A percentile compares a stretch with the other conserved stretches of the same genome.
Conservation (phyloP, 805 yeast genomes). For the Debaryomyces prosopidis region DNA sequence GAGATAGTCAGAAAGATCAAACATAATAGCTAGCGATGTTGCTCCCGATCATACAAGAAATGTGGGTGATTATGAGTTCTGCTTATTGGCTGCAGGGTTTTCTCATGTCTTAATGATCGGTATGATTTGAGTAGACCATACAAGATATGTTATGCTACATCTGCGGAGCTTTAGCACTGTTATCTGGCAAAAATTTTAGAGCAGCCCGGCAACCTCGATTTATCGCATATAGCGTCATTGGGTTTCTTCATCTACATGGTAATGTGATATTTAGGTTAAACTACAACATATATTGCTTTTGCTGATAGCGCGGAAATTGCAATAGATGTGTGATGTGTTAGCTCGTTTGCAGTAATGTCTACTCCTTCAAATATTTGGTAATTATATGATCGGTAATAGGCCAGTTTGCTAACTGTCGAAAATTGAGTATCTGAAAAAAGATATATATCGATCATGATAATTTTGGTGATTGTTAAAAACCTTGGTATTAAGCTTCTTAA, state of each 20-base stretch:
- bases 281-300: constrained; percentile 66
- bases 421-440: constrained; percentile 55
- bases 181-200: no score
- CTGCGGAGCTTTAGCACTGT: no score
- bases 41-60: no score
- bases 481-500: constrained; percentile 53
- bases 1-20: no score
- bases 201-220: no score
- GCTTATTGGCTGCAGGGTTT: no score
- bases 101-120: no score
- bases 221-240: constrained; percentile 67
- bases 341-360: constrained; percentile 67
- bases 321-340: constrained; percentile 66
- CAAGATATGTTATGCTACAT: no score
- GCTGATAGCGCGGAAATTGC: constrained; percentile 67
- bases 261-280: constrained; percentile 68
- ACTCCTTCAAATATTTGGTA: constrained; percentile 55
- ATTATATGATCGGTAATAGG: no score
- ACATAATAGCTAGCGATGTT: no score
- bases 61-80: no score
- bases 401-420: constrained; percentile 54
- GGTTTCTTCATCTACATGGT: constrained; percentile 67
- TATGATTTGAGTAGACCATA: no score
- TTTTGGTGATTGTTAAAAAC: constrained; percentile 42
- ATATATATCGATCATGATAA: constrained; percentile 48